phyloP scores from a whole-genome alignment of 2,329 filamentous ascomycete species.

The Macroventuria anomochaeta region DNA sequence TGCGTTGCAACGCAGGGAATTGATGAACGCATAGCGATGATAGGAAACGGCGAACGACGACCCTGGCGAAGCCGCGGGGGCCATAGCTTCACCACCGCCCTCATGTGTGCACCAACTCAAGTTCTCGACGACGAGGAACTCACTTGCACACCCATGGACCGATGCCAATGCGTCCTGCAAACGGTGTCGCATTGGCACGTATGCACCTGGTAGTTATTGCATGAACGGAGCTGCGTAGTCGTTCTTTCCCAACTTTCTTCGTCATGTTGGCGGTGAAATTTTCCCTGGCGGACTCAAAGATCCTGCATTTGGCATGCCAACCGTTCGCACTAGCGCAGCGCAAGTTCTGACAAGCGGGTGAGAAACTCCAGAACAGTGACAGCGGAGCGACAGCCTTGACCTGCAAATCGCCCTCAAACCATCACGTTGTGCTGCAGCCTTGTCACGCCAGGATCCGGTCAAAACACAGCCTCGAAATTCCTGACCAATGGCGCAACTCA shows the following conservation, averaged over 20 bases:
- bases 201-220: too few relatives aligned
- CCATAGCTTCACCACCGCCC: neutral
- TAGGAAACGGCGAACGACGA: neutral
- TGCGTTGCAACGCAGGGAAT: neutral
- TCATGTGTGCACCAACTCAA: too few relatives aligned
- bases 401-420: neutral
- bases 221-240: too few relatives aligned
- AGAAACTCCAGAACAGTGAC: neutral
- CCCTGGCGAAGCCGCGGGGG: neutral
- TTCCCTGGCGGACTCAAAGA: neutral
- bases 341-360: neutral
- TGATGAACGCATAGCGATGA: neutral
- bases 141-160: too few relatives aligned
- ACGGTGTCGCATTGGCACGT: too few relatives aligned
- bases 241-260: too few relatives aligned
- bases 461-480: neutral
- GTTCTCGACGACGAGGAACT: too few relatives aligned
- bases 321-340: neutral
- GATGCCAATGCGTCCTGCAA: too few relatives aligned
- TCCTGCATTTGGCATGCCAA: neutral
- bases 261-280: neutral
- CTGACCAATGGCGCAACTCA: neutral
- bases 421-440: neutral
- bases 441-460: neutral
- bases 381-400: neutral